Percentiles rank a stretch among this genome's conserved stretches.
Conservation (phyloP, 2,329 filamentous ascomycete species). For the Metarhizium sp. region DNA sequence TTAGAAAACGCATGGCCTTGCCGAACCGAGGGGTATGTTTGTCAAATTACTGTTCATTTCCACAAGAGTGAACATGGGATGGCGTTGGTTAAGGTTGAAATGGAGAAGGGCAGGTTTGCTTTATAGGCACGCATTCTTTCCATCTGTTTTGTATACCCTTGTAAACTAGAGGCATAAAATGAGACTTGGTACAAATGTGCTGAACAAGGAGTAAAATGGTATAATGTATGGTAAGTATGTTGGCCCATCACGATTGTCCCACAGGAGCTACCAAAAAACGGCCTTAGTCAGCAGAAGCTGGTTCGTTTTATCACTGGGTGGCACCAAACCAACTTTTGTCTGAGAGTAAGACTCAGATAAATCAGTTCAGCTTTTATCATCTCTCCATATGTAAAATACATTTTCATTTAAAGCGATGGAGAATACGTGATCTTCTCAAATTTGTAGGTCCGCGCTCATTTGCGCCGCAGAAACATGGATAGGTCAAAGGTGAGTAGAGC, state of each 20-base stretch:
- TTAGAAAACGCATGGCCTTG: background rate
- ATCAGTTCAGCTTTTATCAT: background rate
- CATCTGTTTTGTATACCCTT: conserved; percentile 1
- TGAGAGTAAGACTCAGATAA: background rate
- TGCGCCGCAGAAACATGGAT: conserved; percentile 10
- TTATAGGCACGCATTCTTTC: background rate
- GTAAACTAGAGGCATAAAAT: background rate
- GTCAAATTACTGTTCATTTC: no score
- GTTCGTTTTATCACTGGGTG: background rate
- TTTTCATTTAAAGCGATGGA: background rate
- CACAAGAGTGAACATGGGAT: background rate
- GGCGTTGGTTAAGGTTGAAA: background rate
- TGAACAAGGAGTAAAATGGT: background rate
- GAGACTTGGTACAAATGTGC: background rate
- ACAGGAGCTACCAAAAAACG: background rate
- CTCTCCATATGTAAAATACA: background rate
- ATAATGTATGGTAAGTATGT: background rate
- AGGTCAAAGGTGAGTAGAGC: conserved; percentile 12
- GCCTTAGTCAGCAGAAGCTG: background rate
- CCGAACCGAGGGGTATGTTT: background rate
- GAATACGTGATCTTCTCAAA: background rate
- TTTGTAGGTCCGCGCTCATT: background rate
- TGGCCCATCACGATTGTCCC: background rate
- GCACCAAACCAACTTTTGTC: background rate
- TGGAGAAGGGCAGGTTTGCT: background rate